phyloP scores from a whole-genome alignment of 495 filamentous ascomycete genomes.

The Hyaloscypha bicolor region DNA sequence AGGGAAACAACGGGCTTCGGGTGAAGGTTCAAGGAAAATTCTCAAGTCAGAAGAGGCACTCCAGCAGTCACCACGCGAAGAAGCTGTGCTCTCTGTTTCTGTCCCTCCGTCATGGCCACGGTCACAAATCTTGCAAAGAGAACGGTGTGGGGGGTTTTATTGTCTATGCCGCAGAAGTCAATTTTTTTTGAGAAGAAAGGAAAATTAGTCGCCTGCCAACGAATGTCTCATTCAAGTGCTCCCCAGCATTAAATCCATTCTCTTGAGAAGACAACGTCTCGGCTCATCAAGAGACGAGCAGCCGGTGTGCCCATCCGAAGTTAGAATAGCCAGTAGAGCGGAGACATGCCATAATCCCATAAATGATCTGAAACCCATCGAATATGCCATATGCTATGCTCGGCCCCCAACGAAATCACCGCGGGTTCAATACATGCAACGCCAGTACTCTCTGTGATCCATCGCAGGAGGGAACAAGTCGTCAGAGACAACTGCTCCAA shows the following conservation, averaged over 20 bases:
- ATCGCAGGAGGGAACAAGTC: conserved; percentile 1
- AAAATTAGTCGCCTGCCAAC: background rate
- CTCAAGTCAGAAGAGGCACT: too few species aligned
- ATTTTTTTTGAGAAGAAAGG: background rate
- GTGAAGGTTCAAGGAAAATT: too few species aligned
- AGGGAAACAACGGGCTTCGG: too few species aligned
- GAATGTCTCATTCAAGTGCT: background rate
- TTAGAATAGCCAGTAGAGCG: background rate
- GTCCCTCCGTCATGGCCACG: too few species aligned
- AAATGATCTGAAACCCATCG: background rate
- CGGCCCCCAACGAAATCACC: background rate
- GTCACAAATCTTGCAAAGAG: too few species aligned
- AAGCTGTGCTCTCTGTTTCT: too few species aligned
- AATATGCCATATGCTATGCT: background rate
- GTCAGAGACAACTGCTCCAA: background rate
- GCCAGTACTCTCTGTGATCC: background rate
- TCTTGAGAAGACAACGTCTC: background rate
- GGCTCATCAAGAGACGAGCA: background rate
- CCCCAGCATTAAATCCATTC: background rate
- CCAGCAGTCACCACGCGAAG: too few species aligned
- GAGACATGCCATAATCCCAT: background rate
- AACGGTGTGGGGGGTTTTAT: background rate
- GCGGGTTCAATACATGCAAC: background rate
- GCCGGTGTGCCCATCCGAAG: background rate
- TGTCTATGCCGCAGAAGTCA: background rate